Evolutionary conservation across 257 asterid genomes (phyloP).

Genomic region (Solanum piurae): DNA sequence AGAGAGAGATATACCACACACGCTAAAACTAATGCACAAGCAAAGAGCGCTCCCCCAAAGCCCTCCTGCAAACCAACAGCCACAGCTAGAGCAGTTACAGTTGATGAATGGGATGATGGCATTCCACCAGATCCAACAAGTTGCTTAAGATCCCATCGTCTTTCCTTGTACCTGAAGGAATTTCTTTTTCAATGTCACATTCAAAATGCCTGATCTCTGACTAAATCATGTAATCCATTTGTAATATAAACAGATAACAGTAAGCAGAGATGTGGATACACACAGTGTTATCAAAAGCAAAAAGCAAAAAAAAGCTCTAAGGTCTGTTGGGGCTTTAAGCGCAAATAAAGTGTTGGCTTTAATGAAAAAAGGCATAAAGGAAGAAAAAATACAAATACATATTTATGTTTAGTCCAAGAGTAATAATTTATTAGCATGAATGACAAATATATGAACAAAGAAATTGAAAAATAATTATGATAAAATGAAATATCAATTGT

Average conservation of each 20-base stretch:
- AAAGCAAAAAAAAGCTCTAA: background rate
- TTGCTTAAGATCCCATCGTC: conserved; percentile 7
- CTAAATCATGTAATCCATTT: background rate
- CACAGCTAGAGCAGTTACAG: conserved; percentile 9
- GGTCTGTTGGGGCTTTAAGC: background rate
- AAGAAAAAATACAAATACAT: background rate
- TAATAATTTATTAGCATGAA: background rate
- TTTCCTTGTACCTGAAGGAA: conserved; percentile 9
- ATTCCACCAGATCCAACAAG: conserved; percentile 12
- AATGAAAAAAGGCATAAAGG: background rate
- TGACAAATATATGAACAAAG: background rate
- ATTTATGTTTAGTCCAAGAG: background rate
- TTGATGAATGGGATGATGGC: conserved; percentile 18
- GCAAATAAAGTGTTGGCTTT: background rate
- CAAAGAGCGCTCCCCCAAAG: conserved; percentile 1
- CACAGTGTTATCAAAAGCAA: background rate
- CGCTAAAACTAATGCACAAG: conserved; percentile 9
- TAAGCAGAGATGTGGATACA: background rate
- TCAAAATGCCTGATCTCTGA: background rate
- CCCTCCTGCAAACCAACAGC: conserved; percentile 10
- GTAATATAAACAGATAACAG: background rate
- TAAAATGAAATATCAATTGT: background rate
- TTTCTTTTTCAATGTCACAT: background rate
- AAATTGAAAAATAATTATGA: background rate
- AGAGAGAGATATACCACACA: conserved; percentile 9